phyloP scores from a whole-genome alignment of 78 protist species.

The Dictyostelium purpureum region DNA sequence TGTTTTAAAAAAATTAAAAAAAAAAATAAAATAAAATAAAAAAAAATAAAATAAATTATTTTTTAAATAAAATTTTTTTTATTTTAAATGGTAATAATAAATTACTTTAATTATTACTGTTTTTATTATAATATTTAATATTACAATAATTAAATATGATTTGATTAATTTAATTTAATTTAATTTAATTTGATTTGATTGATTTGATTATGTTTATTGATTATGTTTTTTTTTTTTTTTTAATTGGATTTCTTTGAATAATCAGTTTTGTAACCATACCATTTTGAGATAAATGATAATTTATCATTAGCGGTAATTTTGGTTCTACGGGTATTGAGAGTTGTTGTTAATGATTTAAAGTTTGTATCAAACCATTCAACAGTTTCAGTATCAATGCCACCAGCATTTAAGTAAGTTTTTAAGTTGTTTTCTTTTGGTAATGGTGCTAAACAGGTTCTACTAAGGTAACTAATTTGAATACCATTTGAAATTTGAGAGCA shows the following conservation, averaged over 20 bases:
- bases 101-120: too few species aligned
- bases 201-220: not conserved
- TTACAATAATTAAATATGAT: too few species aligned
- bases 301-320: slow-evolving; percentile 36
- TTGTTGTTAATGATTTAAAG: slow-evolving; percentile 13
- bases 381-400: not conserved
- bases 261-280: slow-evolving; percentile 60
- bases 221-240: not conserved
- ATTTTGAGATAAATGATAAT: slow-evolving; percentile 43
- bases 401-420: not conserved
- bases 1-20: too few species aligned
- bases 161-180: too few species aligned
- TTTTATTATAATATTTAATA: too few species aligned
- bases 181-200: not conserved
- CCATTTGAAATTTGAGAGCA: slow-evolving; percentile 26
- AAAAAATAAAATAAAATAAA: not conserved
- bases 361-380: slow-evolving; percentile 37
- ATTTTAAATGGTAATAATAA: too few species aligned
- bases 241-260: slow-evolving; percentile 13
- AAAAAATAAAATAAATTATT: not conserved
- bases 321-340: slow-evolving; percentile 35
- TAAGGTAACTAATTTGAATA: slow-evolving; percentile 41
- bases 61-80: not conserved
- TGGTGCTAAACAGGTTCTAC: slow-evolving; percentile 31
- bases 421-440: not conserved